phyloP scores from a whole-genome alignment of 139 green algal species.

The Closterium sp. region DNA sequence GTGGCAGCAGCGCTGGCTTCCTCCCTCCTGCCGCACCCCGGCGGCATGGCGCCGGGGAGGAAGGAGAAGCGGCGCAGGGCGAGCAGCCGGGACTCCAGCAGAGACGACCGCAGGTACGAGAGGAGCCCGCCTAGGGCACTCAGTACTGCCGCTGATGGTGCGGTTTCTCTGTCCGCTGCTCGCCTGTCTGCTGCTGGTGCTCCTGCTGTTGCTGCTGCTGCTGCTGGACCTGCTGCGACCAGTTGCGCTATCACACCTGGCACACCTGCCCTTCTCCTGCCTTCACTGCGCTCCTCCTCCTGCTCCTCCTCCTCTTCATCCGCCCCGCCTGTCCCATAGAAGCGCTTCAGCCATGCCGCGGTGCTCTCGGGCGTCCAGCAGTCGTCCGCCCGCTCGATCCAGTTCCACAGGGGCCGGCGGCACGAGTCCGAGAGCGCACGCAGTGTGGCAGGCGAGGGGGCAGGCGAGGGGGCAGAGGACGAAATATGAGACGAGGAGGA shows the following conservation, averaged over 20 bases:
- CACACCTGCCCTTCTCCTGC: neutral
- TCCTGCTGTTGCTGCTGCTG: neutral
- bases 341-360: neutral
- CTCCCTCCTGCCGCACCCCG: neutral
- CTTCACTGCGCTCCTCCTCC: neutral
- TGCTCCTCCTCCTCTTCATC: neutral
- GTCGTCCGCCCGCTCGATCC: slow-evolving; percentile 1
- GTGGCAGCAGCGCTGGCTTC: neutral
- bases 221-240: neutral
- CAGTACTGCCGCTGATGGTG: neutral
- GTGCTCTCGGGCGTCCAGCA: slow-evolving; percentile 32
- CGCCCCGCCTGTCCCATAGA: slow-evolving; percentile 4
- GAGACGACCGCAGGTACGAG: slow-evolving; percentile 60
- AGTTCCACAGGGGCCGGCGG: slow-evolving; percentile 22
- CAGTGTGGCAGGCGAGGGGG: slow-evolving; percentile 46
- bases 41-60: slow-evolving; percentile 56
- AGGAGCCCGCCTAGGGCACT: slow-evolving; percentile 42
- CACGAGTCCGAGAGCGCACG: slow-evolving; percentile 51
- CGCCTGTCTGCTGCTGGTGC: neutral
- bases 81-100: slow-evolving; percentile 79
- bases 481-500: slow-evolving; percentile 42
- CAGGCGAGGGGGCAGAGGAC: neutral
- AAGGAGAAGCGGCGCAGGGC: slow-evolving; percentile 62
- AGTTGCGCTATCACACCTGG: neutral
- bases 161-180: neutral